Percentiles rank a stretch among this genome's conserved stretches.
Evolutionary conservation across 225 moss, liverwort and hornwort species (phyloP).

Genomic region (Polytrichum formosum): DNA sequence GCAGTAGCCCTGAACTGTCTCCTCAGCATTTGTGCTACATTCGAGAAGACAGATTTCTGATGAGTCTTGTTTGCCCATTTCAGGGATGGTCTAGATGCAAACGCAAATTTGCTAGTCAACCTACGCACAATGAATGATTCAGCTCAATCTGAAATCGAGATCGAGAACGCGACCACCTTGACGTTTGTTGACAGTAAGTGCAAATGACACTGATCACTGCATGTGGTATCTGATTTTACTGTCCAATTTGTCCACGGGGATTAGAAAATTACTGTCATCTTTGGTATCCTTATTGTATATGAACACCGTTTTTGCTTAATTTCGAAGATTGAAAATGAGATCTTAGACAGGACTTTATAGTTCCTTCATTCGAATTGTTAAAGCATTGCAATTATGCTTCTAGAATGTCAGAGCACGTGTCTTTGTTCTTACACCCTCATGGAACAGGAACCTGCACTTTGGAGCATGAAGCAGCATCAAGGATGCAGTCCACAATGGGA

Average conservation of each 20-base stretch:
- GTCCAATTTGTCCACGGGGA: no score
- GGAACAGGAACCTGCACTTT: slow-evolving; percentile 42
- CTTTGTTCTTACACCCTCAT: not conserved
- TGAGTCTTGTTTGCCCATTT: slow-evolving; percentile 4
- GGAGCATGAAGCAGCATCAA: slow-evolving; percentile 61
- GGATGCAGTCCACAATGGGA: slow-evolving; percentile 63
- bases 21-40: no score
- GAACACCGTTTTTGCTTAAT: no score
- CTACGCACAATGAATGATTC: slow-evolving; percentile 40
- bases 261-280: no score
- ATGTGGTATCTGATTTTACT: no score
- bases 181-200: slow-evolving; percentile 57
- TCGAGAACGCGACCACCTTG: slow-evolving; percentile 26
- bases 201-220: no score
- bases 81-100: slow-evolving; percentile 80
- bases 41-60: not conserved
- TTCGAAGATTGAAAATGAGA: no score
- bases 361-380: no score
- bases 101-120: slow-evolving; percentile 41
- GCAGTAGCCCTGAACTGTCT: no score
- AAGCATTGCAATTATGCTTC: no score
- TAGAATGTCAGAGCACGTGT: not conserved
- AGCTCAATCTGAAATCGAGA: slow-evolving; percentile 47
- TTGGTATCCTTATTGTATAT: no score
- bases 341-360: no score